Conservation (phyloP, 2,329 filamentous ascomycete genomes). For the Cordyceps farinosa region DNA sequence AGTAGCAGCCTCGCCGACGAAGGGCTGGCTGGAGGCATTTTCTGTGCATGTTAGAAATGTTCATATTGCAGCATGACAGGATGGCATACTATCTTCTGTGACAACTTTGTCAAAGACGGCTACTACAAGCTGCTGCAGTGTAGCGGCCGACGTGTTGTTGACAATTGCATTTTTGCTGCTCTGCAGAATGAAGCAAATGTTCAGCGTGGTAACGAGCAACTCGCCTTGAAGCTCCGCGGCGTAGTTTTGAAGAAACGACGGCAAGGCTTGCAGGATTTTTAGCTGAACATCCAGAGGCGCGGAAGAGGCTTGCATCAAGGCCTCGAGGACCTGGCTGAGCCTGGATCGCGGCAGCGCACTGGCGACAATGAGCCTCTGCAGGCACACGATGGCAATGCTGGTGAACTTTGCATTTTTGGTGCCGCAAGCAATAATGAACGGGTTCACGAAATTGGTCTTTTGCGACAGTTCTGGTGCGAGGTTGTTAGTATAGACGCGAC, state of each 20-base stretch:
- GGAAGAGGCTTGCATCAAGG: conserved; percentile 78
- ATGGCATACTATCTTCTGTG: conserved; percentile 67
- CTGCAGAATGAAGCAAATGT: conserved; percentile 89
- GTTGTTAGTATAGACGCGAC: conserved; percentile 20
- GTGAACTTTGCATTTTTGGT: conserved; percentile 90
- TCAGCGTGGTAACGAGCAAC: conserved; percentile 74
- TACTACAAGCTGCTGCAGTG: conserved; percentile 87
- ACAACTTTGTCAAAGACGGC: conserved; percentile 91
- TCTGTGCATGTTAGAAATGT: conserved; percentile 31
- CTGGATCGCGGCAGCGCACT: conserved; percentile 74
- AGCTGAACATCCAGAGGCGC: conserved; percentile 85
- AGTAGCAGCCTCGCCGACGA: conserved; percentile 64
- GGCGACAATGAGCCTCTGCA: conserved; percentile 83
- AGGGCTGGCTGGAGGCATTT: conserved; percentile 48
- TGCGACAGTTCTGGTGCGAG: conserved; percentile 68
- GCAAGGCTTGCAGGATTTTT: conserved; percentile 90
- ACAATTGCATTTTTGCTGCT: conserved; percentile 90
- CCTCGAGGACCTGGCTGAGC: conserved; percentile 81
- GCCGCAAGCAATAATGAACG: conserved; percentile 88
- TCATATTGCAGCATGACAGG: too few relatives aligned
- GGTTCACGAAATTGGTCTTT: conserved; percentile 79
- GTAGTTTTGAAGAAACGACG: conserved; percentile 88
- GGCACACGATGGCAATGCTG: conserved; percentile 78
- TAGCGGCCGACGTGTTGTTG: conserved; percentile 94
- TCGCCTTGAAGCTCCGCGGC: conserved; percentile 75